A percentile compares a stretch with the other conserved stretches of the same genome.
Evolutionary conservation across 805 yeast species (phyloP).

Genomic region (Myxozyma sirexii): DNA sequence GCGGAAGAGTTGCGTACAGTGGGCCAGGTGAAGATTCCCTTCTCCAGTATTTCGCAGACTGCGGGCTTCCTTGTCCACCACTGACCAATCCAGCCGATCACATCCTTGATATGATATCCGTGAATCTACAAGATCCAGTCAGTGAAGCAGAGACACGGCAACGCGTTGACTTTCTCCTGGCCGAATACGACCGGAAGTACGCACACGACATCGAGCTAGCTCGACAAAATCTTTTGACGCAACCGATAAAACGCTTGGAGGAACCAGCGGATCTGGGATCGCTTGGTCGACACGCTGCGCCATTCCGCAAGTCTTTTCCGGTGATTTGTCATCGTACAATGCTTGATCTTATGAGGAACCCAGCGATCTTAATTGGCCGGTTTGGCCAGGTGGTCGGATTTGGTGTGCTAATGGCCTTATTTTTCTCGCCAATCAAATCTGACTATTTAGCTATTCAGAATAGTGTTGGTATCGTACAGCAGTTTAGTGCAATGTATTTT

Average conservation of each 20-base stretch:
- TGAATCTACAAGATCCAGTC: conserved; percentile 50
- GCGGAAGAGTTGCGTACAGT: conserved; percentile 65
- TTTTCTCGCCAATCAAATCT: conserved; percentile 61
- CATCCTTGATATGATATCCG: conserved; percentile 69
- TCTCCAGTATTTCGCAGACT: conserved; percentile 50
- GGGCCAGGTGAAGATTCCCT: conserved; percentile 53
- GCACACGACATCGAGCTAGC: not conserved
- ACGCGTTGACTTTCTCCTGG: conserved; percentile 48
- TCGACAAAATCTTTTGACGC: not conserved
- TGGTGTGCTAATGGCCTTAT: conserved; percentile 67
- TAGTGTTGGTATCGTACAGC: conserved; percentile 76
- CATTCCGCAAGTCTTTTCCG: conserved; percentile 43
- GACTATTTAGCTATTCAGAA: conserved; percentile 56
- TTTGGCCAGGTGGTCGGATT: conserved; percentile 64
- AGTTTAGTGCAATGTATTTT: conserved; percentile 69
- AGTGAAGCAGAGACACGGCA: conserved; percentile 48
- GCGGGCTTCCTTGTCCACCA: conserved; percentile 62
- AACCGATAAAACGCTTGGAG: not conserved
- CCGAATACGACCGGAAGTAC: conserved; percentile 10
- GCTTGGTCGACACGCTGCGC: conserved; percentile 41
- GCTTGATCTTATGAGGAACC: conserved; percentile 51
- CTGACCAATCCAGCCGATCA: conserved; percentile 73
- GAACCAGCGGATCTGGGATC: conserved; percentile 37
- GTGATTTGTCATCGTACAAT: conserved; percentile 47
- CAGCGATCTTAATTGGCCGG: conserved; percentile 66